Evolutionary conservation across 164 flowering plant genomes (phyloP).

Genomic region (Aristolochia californica): DNA sequence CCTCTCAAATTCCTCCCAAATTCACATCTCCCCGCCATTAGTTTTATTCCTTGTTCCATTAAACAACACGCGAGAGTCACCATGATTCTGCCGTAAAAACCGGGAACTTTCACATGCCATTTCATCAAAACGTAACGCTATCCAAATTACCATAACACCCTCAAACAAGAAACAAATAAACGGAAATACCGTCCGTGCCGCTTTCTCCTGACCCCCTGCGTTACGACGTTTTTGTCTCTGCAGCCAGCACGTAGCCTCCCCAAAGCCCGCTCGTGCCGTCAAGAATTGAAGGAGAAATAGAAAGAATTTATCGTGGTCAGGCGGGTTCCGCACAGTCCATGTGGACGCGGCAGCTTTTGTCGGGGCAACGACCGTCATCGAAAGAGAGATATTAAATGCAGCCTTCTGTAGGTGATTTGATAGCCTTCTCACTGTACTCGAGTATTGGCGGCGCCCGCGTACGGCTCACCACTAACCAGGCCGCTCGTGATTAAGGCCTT

Average conservation of each 20-base stretch:
- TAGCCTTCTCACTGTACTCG: too few species aligned
- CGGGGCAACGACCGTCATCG: not conserved
- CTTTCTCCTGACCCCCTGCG: too few species aligned
- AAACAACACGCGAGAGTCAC: conserved; percentile 5
- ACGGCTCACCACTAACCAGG: too few species aligned
- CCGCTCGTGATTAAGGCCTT: too few species aligned
- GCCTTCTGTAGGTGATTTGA: too few species aligned
- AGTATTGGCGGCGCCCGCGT: too few species aligned
- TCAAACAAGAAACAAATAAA: too few species aligned
- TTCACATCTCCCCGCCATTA: conserved; percentile 5
- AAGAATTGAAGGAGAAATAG: too few species aligned
- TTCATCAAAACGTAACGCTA: too few species aligned
- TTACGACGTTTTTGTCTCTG: not conserved
- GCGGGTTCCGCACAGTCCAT: not conserved
- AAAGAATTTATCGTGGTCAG: not conserved
- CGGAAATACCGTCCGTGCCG: too few species aligned
- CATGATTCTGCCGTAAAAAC: conserved; percentile 19
- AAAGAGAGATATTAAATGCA: not conserved
- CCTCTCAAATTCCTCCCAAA: conserved; percentile 10
- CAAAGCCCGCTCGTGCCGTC: too few species aligned
- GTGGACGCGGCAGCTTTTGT: conserved; percentile 1
- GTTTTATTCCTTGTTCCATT: not conserved
- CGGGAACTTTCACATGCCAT: conserved; percentile 16
- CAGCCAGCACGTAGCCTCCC: not conserved
- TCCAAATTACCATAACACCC: too few species aligned